A percentile compares a stretch with the other conserved stretches of the same genome.
These are phyloP conservation scores for Apiospora aurea DNA, from an alignment of 2,329 filamentous ascomycete species.

Conservation along the genomic window DNA sequence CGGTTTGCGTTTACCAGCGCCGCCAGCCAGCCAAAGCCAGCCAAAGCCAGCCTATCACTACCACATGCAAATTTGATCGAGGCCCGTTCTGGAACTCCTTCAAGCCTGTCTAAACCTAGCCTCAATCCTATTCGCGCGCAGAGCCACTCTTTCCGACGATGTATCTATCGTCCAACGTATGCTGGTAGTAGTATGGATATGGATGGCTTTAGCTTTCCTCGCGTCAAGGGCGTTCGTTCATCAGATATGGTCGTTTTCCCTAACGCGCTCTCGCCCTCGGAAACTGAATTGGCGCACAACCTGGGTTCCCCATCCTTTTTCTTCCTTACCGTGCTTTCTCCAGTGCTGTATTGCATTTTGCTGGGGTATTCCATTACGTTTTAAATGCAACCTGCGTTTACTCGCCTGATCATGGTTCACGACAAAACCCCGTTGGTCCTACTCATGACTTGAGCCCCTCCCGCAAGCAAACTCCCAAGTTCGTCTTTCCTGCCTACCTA, in stretches of 20 bases:
- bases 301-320: background rate
- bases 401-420: constrained; percentile 19
- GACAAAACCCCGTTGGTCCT: constrained; percentile 3
- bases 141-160: constrained; percentile 15
- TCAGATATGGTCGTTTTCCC: background rate
- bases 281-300: constrained; percentile 1
- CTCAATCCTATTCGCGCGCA: constrained; percentile 8
- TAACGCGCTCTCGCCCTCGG: background rate
- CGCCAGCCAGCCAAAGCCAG: no score
- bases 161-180: background rate
- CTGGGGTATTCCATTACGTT: constrained; percentile 7
- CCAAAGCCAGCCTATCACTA: background rate
- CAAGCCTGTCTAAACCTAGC: constrained; percentile 14
- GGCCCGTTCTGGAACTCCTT: constrained; percentile 11
- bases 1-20: background rate
- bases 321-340: background rate
- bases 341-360: background rate
- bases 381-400: background rate
- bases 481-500: background rate
- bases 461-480: background rate
- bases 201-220: constrained; percentile 10
- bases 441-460: constrained; percentile 20
- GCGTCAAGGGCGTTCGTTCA: background rate
- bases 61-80: constrained; percentile 14
- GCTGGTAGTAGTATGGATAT: background rate